A percentile compares a stretch with the other conserved stretches of the same genome.
Conservation (phyloP, 2,329 filamentous ascomycete genomes). For the Fusarium siculi region DNA sequence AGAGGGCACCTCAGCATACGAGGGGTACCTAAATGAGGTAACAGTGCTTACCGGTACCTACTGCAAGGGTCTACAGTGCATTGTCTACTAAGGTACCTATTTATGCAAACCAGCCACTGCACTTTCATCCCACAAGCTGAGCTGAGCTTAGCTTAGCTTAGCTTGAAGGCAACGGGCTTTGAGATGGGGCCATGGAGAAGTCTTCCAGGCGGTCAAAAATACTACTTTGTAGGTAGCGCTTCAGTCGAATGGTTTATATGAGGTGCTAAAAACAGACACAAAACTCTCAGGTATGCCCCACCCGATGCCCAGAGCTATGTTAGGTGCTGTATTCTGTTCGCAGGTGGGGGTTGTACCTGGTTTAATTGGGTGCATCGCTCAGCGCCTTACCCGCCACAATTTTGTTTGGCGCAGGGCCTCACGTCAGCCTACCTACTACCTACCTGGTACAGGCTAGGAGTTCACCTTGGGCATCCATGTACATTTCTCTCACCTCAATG, state of each 20-base stretch:
- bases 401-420: conserved; percentile 26
- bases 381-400: conserved; percentile 22
- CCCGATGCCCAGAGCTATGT: conserved; percentile 9
- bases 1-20: conserved; percentile 12
- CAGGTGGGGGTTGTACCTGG: conserved; percentile 28
- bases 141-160: background rate
- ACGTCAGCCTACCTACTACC: conserved; percentile 29
- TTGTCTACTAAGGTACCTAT: background rate
- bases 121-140: background rate
- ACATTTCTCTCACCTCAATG: background rate
- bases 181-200: background rate
- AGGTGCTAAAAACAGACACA: conserved; percentile 30
- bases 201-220: conserved; percentile 11
- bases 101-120: conserved; percentile 13
- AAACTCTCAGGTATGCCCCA: conserved; percentile 15
- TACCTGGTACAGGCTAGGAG: background rate
- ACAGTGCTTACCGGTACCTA: conserved; percentile 18
- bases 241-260: conserved; percentile 11
- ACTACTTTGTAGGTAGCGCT: conserved; percentile 24
- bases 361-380: conserved; percentile 29
- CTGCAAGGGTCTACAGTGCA: conserved; percentile 6
- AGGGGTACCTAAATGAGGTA: conserved; percentile 13
- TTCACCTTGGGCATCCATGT: background rate
- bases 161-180: background rate
- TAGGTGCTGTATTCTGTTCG: conserved; percentile 13